These are phyloP conservation scores for Inosperma sp. DNA, from an alignment of 768 basidiomycete genomes.

Conservation along the genomic window DNA sequence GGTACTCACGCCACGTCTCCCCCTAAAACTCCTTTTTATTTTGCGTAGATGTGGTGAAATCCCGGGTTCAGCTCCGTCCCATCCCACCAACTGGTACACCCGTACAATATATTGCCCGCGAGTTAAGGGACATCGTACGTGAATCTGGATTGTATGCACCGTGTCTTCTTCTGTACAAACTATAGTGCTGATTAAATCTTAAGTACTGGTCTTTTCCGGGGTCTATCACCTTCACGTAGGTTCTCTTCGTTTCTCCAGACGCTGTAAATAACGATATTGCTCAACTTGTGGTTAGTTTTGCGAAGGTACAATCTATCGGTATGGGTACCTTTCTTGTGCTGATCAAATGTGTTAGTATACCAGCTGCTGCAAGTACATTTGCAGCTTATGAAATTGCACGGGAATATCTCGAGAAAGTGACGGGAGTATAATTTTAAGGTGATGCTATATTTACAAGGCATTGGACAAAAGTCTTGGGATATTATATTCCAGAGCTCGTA, in stretches of 20 bases:
- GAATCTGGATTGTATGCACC: constrained; percentile 69
- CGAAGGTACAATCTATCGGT: constrained; percentile 47
- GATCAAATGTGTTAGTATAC: constrained; percentile 52
- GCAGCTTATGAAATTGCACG: constrained; percentile 82
- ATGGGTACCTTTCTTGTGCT: neutral
- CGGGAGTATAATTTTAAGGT: constrained; percentile 34
- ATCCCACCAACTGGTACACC: constrained; percentile 72
- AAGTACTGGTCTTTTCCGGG: constrained; percentile 65
- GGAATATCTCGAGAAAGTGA: constrained; percentile 40
- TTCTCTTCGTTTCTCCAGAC: constrained; percentile 14
- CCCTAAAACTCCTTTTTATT: neutral
- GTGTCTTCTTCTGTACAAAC: neutral
- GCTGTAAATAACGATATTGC: neutral
- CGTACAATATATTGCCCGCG: constrained; percentile 68
- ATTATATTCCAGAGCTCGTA: too few species aligned
- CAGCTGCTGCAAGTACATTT: constrained; percentile 88
- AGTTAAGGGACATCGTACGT: constrained; percentile 59
- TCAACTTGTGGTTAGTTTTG: constrained; percentile 41
- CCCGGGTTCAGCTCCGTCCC: constrained; percentile 75
- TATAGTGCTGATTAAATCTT: neutral
- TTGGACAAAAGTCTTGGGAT: too few species aligned
- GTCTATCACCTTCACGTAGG: constrained; percentile 73
- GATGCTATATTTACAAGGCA: too few species aligned
- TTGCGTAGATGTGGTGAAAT: constrained; percentile 79
- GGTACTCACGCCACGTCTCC: constrained; percentile 36